Conservation (phyloP, 1,139 yeast genomes). For the Suhomyces bolitotheri region DNA sequence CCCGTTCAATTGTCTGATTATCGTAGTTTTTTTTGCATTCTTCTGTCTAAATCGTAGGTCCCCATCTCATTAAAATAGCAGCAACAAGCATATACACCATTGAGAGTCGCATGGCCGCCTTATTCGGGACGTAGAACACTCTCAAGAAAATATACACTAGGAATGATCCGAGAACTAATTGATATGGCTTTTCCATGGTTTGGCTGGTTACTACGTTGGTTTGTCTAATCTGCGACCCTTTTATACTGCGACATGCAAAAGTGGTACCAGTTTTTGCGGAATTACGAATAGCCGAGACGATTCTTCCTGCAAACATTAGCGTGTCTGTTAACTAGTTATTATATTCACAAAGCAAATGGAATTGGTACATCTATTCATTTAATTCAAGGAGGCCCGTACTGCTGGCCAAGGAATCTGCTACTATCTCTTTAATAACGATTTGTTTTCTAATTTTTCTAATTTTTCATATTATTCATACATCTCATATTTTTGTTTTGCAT, state of each 20-base stretch:
- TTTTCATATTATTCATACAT: no score
- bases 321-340: no score
- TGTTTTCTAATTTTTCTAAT: no score
- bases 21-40: no score
- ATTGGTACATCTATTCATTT: no score
- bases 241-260: neutral
- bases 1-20: no score
- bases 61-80: neutral
- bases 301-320: no score
- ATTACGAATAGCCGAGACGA: neutral
- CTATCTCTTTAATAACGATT: no score
- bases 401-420: no score
- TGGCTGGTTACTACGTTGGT: neutral
- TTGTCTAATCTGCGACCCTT: neutral
- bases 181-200: neutral
- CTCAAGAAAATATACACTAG: neutral
- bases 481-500: no score
- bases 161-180: neutral
- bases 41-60: neutral
- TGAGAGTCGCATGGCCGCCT: neutral
- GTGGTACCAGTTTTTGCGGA: neutral
- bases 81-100: neutral
- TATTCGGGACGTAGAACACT: neutral
- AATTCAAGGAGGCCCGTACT: no score
- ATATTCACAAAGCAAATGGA: no score